Evolutionary conservation across 345 rosid species (phyloP), one percentile per base, ranked within the genome.

Genomic region (Durio zibethinus): DNA sequence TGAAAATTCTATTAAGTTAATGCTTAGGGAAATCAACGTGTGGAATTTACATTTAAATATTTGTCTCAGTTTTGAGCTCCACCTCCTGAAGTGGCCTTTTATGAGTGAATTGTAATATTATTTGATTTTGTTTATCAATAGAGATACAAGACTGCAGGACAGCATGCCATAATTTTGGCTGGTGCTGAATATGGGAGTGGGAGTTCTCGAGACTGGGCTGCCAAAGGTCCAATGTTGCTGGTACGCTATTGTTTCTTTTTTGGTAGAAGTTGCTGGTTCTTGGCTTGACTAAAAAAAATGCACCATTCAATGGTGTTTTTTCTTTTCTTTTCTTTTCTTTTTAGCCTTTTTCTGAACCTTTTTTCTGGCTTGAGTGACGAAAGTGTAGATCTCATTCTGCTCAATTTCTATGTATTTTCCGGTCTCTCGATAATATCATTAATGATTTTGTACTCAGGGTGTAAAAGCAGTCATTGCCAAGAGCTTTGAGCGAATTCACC

Each of bases 201-300:
- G 79, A 93, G 98, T 82, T 93, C 97, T 77, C 96, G 97, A 21
- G 98, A 91, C 79, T 93, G 98, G 98, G 98, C 97, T 81, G 98
- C 98, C 56, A 93, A 93, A 91, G 97, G 98, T 79, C 97, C 98
- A 43, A 90, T 85, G 92, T 87, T 91, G 76, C 88, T 90, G 94
- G 97, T 94, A 83, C 35, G 78, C 47, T 40, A 4, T 31, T 31
- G 16, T 61, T 27, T 90, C 5, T 27, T 59, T 59, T 27, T 25
- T 59, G 63, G 63, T 25, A 10, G 5, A 57, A 60, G 36, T 23
- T 23, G 5, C 36, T 25, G n/a, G 21, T 25, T 43, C 21, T 12
- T 68, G 35, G 53, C 53, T 25, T 15, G 31, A 23, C 35, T 66
- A 40, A 40, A 52, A 74, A 31, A 31, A 31, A 31, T 31, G 33